These are phyloP conservation scores for Aspergillus oerlinghausenensis DNA, from an alignment of 2,329 filamentous ascomycete species.

Conservation along the genomic window DNA sequence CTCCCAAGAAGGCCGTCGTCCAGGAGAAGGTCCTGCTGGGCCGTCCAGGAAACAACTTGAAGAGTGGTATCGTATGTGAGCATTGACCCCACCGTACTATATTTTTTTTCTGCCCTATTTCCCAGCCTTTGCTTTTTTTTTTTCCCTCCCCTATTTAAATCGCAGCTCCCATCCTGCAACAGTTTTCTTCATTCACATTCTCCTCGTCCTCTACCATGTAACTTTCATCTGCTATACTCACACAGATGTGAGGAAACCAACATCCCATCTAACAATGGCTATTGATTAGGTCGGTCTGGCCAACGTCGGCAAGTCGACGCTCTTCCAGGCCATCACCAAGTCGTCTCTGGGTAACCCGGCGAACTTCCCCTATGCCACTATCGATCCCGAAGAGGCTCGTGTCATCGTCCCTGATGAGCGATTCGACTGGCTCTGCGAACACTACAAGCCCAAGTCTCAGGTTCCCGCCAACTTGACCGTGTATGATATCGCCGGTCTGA, in stretches of 20 bases:
- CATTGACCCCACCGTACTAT: constrained; percentile 33
- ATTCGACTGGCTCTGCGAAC: constrained; percentile 90
- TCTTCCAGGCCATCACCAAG: constrained; percentile 99
- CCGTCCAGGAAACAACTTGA: constrained; percentile 94
- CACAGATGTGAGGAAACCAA: background rate
- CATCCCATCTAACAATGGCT: constrained; percentile 7
- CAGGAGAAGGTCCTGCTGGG: constrained; percentile 97
- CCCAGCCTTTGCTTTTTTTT: constrained; percentile 25
- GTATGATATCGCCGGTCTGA: constrained; percentile 97
- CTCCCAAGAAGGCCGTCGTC: constrained; percentile 86
- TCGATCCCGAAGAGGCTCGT: constrained; percentile 96
- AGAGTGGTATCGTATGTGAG: constrained; percentile 95
- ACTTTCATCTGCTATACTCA: background rate
- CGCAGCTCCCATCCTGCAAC: background rate
- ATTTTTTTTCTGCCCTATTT: constrained; percentile 23
- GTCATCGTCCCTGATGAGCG: constrained; percentile 95
- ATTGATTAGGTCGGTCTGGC: constrained; percentile 79
- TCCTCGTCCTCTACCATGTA: constrained; percentile 4
- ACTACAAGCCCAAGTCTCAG: constrained; percentile 95
- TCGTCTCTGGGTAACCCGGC: constrained; percentile 95
- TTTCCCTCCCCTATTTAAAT: constrained; percentile 10
- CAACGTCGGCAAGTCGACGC: constrained; percentile 98
- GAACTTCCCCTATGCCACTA: constrained; percentile 99
- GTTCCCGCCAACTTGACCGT: constrained; percentile 98
- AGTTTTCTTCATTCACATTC: constrained; percentile 7